Evolutionary conservation across 2,329 filamentous ascomycete species (phyloP).

Genomic region (Pseudogymnoascus sp.): DNA sequence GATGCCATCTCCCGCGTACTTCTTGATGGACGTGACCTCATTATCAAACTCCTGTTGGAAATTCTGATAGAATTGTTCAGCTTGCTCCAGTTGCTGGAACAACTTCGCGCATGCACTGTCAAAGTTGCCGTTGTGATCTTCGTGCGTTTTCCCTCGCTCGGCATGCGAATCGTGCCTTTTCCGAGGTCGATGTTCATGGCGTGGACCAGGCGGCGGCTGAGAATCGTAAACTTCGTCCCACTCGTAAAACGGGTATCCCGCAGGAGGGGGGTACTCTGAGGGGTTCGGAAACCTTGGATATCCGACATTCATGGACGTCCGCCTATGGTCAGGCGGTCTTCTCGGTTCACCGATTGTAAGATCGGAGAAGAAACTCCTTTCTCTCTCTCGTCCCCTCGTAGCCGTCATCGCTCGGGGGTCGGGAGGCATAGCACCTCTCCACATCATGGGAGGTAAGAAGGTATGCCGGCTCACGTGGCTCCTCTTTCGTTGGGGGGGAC

Average conservation of each 20-base stretch:
- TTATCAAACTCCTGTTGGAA: constrained; percentile 17
- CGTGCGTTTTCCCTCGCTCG: not conserved
- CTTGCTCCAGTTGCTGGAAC: constrained; percentile 14
- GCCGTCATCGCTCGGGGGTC: not conserved
- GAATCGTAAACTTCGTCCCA: not conserved
- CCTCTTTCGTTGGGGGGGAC: not conserved
- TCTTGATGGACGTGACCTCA: constrained; percentile 14
- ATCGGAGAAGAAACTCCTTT: not conserved
- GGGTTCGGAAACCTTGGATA: not conserved
- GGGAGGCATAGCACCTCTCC: not conserved
- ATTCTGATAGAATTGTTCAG: constrained; percentile 17
- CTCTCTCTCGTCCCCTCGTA: not conserved
- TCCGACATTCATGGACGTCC: not conserved
- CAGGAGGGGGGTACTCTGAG: not conserved
- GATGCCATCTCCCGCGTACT: constrained; percentile 14
- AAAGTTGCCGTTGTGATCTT: not conserved
- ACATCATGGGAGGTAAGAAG: not conserved
- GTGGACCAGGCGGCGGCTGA: not conserved
- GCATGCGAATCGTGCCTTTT: not conserved
- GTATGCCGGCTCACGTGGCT: not conserved
- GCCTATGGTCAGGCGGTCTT: not conserved
- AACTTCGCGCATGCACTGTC: constrained; percentile 10
- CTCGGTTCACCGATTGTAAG: not conserved
- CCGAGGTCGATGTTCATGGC: not conserved
- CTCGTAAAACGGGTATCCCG: not conserved